These are phyloP conservation scores for Cornus kousa DNA, from an alignment of 148 eudicot genomes.

Conservation along the genomic window DNA sequence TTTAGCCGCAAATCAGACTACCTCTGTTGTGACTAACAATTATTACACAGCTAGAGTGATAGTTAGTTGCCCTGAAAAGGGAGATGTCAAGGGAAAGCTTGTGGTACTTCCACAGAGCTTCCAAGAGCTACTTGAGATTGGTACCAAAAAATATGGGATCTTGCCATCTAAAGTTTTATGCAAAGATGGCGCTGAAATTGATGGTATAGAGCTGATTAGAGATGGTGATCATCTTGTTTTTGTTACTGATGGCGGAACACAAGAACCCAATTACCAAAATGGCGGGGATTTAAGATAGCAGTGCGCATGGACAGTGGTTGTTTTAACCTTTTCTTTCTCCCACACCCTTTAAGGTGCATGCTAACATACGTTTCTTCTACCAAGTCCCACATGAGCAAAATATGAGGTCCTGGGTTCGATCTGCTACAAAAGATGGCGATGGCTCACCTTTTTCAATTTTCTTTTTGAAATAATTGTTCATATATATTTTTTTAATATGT, in stretches of 20 bases:
- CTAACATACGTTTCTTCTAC: neutral
- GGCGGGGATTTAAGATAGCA: slow-evolving; percentile 2
- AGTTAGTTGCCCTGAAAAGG: slow-evolving; percentile 47
- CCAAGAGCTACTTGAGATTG: slow-evolving; percentile 47
- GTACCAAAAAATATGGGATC: slow-evolving; percentile 50
- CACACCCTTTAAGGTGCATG: neutral
- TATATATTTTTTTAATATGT: too few species aligned
- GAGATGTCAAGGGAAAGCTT: slow-evolving; percentile 42
- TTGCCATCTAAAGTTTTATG: slow-evolving; percentile 37
- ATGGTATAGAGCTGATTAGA: slow-evolving; percentile 58
- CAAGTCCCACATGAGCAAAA: neutral
- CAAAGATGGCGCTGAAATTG: slow-evolving; percentile 63
- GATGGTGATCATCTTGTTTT: slow-evolving; percentile 78
- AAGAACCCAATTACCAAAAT: slow-evolving; percentile 9
- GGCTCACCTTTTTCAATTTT: neutral
- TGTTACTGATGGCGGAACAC: slow-evolving; percentile 19
- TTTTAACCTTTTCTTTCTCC: neutral
- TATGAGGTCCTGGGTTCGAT: neutral
- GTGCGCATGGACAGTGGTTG: neutral
- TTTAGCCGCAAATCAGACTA: slow-evolving; percentile 17
- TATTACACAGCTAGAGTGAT: slow-evolving; percentile 37
- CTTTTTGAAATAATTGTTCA: neutral
- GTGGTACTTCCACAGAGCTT: slow-evolving; percentile 55
- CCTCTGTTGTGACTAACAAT: neutral
- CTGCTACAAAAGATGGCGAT: neutral